Percentiles rank a stretch among this genome's conserved stretches.
These are phyloP conservation scores for Enteropsectra breve DNA, from an alignment of 371 early-diverging fungal species.

Conservation along the genomic window DNA sequence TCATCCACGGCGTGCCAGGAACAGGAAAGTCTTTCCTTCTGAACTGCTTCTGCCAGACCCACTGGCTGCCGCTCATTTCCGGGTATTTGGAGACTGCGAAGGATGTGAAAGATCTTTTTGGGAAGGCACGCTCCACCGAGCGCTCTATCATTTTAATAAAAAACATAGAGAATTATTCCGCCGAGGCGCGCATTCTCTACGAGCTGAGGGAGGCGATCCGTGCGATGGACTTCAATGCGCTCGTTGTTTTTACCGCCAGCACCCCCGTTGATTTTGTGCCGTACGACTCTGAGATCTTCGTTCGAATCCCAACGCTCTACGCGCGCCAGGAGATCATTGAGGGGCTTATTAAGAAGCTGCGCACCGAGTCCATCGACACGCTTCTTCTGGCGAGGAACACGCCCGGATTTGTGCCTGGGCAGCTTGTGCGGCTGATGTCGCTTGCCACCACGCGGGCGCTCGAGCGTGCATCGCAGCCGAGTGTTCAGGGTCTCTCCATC, in stretches of 20 bases:
- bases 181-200: slow-evolving; percentile 34
- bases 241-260: slow-evolving; percentile 43
- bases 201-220: slow-evolving; percentile 48
- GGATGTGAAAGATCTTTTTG: slow-evolving; percentile 47
- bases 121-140: slow-evolving; percentile 37
- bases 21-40: slow-evolving; percentile 56
- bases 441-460: slow-evolving; percentile 48
- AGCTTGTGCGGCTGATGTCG: slow-evolving; percentile 48
- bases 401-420: slow-evolving; percentile 56
- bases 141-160: slow-evolving; percentile 53
- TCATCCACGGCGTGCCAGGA: slow-evolving; percentile 55
- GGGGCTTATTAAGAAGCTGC: slow-evolving; percentile 26
- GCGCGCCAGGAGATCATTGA: slow-evolving; percentile 50
- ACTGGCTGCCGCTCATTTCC: slow-evolving; percentile 40
- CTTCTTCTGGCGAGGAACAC: slow-evolving; percentile 43
- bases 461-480: neutral
- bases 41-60: slow-evolving; percentile 45
- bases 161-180: slow-evolving; percentile 40
- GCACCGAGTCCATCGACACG: slow-evolving; percentile 33
- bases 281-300: slow-evolving; percentile 50
- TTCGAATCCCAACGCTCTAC: slow-evolving; percentile 50
- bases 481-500: neutral
- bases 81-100: slow-evolving; percentile 31
- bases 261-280: slow-evolving; percentile 27
- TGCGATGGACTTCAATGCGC: slow-evolving; percentile 30